Percentiles rank a stretch among this genome's conserved stretches.
These are phyloP conservation scores for Teunomyces pallodes DNA, from an alignment of 805 yeast genomes.

Conservation along the genomic window DNA sequence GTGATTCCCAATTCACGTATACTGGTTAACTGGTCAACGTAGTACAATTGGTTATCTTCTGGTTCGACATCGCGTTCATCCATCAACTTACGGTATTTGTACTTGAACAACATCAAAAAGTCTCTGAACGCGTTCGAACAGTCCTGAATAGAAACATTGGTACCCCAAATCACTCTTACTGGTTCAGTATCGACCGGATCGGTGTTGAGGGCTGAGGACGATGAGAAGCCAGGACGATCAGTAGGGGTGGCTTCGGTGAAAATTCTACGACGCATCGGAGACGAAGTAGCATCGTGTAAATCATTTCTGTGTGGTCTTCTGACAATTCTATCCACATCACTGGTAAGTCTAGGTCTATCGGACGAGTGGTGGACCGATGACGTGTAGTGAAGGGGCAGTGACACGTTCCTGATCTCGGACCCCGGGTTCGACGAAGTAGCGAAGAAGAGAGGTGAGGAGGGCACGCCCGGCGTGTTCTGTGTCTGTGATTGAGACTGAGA, in stretches of 20 bases:
- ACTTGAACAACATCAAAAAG: constrained; percentile 80
- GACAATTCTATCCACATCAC: constrained; percentile 43
- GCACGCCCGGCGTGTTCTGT: constrained; percentile 37
- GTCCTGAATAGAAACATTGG: constrained; percentile 90
- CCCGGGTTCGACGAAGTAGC: constrained; percentile 45
- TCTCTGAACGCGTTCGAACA: constrained; percentile 76
- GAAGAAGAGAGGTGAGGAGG: constrained; percentile 57
- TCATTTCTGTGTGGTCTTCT: constrained; percentile 72
- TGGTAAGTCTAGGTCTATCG: constrained; percentile 32
- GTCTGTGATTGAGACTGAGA: constrained; percentile 37
- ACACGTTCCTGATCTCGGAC: constrained; percentile 37
- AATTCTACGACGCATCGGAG: constrained; percentile 65
- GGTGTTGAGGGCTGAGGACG: constrained; percentile 28
- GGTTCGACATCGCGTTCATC: constrained; percentile 38
- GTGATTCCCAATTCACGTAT: constrained; percentile 79
- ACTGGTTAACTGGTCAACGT: constrained; percentile 67
- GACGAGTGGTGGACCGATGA: constrained; percentile 40
- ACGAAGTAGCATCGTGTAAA: constrained; percentile 65
- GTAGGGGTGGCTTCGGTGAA: constrained; percentile 40
- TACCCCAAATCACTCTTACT: constrained; percentile 95
- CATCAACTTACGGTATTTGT: constrained; percentile 61
- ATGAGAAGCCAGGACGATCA: constrained; percentile 7
- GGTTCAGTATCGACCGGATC: constrained; percentile 57
- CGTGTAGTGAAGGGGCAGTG: constrained; percentile 52
- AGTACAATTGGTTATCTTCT: constrained; percentile 71